These are phyloP conservation scores for Ceratobasidium sp. DNA, from an alignment of 1,284 basidiomycete species.

Conservation along the genomic window DNA sequence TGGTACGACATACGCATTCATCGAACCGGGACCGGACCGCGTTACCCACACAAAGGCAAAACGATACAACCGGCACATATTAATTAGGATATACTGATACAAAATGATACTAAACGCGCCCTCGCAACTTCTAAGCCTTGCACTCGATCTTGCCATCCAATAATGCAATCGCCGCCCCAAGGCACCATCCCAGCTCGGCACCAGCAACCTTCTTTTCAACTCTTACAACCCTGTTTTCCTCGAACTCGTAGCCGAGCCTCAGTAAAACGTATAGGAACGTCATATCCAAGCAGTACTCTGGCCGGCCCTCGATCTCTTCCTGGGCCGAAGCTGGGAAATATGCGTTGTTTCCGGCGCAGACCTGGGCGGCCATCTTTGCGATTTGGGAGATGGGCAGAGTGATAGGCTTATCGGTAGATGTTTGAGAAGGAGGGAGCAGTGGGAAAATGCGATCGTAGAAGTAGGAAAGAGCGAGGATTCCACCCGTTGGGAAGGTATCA, in stretches of 20 bases:
- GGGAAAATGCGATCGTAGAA: constrained; percentile 96
- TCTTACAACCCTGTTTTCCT: constrained; percentile 73
- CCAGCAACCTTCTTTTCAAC: constrained; percentile 92
- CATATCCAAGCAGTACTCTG: constrained; percentile 95
- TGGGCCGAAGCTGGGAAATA: constrained; percentile 21
- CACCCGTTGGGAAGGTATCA: constrained; percentile 87
- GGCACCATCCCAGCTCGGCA: constrained; percentile 95
- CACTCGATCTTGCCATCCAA: constrained; percentile 54
- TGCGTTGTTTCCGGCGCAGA: constrained; percentile 74
- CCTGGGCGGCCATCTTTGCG: constrained; percentile 73
- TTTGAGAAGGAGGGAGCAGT: constrained; percentile 67
- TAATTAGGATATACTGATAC: constrained; percentile 26
- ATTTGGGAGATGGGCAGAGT: constrained; percentile 73
- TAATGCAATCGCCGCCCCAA: constrained; percentile 86
- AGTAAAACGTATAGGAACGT: constrained; percentile 95
- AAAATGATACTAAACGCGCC: neutral
- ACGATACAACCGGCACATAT: neutral
- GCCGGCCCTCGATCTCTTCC: constrained; percentile 83
- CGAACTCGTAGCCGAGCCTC: constrained; percentile 87
- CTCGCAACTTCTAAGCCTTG: constrained; percentile 23
- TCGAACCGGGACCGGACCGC: no score
- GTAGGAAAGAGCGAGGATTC: constrained; percentile 91
- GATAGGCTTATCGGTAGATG: constrained; percentile 51
- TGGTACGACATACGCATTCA: neutral
- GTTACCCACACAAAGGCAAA: neutral